These are phyloP conservation scores for Flagelloscypha sp. DNA, from an alignment of 768 basidiomycete species.

Conservation along the genomic window DNA sequence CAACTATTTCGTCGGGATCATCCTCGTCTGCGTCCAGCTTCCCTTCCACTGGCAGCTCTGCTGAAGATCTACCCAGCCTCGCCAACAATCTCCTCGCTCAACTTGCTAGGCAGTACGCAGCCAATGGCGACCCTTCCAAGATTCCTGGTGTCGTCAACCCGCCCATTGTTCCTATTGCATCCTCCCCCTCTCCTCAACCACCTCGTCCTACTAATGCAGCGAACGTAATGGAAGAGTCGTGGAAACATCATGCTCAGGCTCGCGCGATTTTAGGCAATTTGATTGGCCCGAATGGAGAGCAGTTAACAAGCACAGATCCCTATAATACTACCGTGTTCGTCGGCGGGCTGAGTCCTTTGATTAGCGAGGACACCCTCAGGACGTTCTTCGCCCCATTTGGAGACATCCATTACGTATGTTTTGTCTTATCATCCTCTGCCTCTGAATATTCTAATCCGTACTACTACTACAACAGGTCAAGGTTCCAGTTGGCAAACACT, in stretches of 20 bases:
- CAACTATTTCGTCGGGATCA: conserved; percentile 42
- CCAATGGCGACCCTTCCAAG: conserved; percentile 25
- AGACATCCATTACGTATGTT: conserved; percentile 80
- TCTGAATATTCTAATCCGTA: conserved; percentile 8
- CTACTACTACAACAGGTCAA: conserved; percentile 54
- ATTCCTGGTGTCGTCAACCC: background rate
- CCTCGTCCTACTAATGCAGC: no score
- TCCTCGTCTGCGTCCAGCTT: conserved; percentile 39
- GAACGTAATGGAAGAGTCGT: conserved; percentile 70
- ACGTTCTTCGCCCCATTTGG: conserved; percentile 92
- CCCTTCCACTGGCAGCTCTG: conserved; percentile 40
- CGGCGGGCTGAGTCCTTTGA: conserved; percentile 80
- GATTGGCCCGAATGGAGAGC: conserved; percentile 81
- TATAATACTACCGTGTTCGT: conserved; percentile 96
- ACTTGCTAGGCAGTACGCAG: conserved; percentile 40
- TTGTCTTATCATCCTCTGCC: conserved; percentile 3
- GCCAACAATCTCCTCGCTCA: conserved; percentile 39
- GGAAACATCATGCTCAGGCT: conserved; percentile 80
- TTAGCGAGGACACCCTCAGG: conserved; percentile 84
- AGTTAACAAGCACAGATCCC: conserved; percentile 84
- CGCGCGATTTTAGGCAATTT: conserved; percentile 75
- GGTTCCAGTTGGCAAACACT: conserved; percentile 93
- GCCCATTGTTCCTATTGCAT: no score
- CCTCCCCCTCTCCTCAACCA: no score
- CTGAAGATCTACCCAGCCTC: conserved; percentile 46